These are phyloP conservation scores for Paramecium primaurelia DNA, from an alignment of 73 alveolate genomes.

Conservation along the genomic window DNA sequence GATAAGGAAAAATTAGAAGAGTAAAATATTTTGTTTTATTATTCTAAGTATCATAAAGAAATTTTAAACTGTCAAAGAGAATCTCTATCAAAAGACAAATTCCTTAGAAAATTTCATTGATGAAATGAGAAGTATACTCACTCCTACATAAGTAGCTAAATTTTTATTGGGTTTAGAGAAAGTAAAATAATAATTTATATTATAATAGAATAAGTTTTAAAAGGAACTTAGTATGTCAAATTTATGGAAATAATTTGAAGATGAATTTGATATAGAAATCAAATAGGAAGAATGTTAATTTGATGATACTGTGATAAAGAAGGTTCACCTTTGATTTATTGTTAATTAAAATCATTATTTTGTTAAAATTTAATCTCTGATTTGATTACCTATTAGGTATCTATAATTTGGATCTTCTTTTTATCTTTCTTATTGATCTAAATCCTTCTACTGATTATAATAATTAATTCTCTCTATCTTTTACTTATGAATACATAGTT, in stretches of 20 bases:
- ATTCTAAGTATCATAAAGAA: background rate
- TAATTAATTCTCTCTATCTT: background rate
- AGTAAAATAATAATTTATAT: background rate
- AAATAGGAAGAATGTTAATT: background rate
- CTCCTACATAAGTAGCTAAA: conserved; percentile 45
- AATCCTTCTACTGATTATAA: background rate
- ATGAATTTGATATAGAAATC: conserved; percentile 23
- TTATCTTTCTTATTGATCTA: background rate
- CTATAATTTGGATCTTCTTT: background rate
- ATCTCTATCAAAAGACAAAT: conserved; percentile 4
- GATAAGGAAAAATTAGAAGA: conserved; percentile 45
- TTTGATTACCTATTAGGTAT: background rate
- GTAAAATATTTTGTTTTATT: background rate
- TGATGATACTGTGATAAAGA: background rate
- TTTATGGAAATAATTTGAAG: conserved; percentile 28
- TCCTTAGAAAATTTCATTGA: conserved; percentile 43
- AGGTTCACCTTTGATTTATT: background rate
- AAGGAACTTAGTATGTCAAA: conserved; percentile 17
- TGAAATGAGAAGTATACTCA: conserved; percentile 42
- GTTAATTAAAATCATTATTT: background rate
- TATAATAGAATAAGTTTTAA: conserved; percentile 39
- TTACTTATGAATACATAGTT: conserved; percentile 9
- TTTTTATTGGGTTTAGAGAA: conserved; percentile 43
- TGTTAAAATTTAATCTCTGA: background rate
- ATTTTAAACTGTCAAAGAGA: conserved; percentile 9